A percentile compares a stretch with the other conserved stretches of the same genome.
phyloP scores from a whole-genome alignment of 2,329 filamentous ascomycete genomes.

The Colletotrichum aenigma region DNA sequence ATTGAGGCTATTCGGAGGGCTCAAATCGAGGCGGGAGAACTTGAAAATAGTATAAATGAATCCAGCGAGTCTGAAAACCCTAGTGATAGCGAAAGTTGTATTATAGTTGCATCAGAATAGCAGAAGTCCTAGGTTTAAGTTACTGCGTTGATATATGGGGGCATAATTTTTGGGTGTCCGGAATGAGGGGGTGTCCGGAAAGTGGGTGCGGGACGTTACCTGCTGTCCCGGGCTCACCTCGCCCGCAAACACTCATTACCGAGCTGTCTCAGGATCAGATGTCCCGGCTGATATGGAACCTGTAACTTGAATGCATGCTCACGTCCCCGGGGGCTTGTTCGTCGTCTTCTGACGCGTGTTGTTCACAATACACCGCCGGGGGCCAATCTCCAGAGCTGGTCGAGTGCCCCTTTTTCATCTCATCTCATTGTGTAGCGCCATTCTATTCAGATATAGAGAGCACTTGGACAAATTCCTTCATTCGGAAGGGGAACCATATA shows the following conservation, averaged over 20 bases:
- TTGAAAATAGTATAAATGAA: too few relatives aligned
- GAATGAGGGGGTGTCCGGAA: too few relatives aligned
- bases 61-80: too few relatives aligned
- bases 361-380: background rate
- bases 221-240: accelerated
- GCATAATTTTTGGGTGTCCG: too few relatives aligned
- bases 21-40: too few relatives aligned
- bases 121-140: too few relatives aligned
- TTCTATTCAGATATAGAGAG: accelerated
- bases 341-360: background rate
- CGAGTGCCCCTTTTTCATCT: background rate
- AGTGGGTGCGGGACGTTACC: too few relatives aligned
- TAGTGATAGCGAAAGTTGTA: too few relatives aligned
- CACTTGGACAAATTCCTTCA: background rate
- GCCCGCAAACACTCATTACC: accelerated
- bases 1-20: too few relatives aligned
- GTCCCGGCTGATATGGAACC: background rate
- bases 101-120: too few relatives aligned
- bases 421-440: background rate
- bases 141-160: too few relatives aligned
- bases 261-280: background rate
- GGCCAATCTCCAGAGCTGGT: background rate
- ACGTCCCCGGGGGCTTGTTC: background rate
- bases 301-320: background rate
- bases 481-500: background rate